Evolutionary conservation across 1,139 yeast genomes (phyloP).

Genomic region (Kurtzmaniella quercitrusa): DNA sequence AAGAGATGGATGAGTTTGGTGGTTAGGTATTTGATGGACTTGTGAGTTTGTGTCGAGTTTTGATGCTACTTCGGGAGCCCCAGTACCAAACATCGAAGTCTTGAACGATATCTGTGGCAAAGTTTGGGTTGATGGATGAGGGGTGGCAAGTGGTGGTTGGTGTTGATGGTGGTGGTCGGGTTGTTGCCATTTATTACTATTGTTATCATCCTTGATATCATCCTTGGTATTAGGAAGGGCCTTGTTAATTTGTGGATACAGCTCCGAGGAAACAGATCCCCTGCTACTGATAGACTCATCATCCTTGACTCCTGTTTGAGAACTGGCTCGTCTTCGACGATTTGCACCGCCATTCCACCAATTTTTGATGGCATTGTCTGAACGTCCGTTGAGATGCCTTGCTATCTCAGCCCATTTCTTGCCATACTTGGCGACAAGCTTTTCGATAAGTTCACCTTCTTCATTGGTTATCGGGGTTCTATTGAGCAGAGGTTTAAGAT

Average conservation of each 20-base stretch:
- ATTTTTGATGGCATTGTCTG: constrained; percentile 88
- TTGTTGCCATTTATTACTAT: not conserved
- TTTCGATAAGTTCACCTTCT: constrained; percentile 80
- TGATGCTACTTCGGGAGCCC: not conserved
- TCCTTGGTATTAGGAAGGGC: not conserved
- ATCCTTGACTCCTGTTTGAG: constrained; percentile 6
- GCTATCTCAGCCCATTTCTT: constrained; percentile 95
- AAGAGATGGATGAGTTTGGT: not conserved
- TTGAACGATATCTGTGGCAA: constrained; percentile 28
- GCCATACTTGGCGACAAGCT: constrained; percentile 73
- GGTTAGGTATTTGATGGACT: not conserved
- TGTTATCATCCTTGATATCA: not conserved
- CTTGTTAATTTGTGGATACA: not conserved
- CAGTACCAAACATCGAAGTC: constrained; percentile 34
- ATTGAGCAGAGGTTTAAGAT: constrained; percentile 78
- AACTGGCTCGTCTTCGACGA: constrained; percentile 57
- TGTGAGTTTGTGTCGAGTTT: constrained; percentile 4
- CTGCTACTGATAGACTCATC: constrained; percentile 1
- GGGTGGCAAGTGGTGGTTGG: not conserved
- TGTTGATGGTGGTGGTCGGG: not conserved
- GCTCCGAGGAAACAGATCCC: not conserved
- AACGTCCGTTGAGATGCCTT: constrained; percentile 78
- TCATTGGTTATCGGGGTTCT: constrained; percentile 79
- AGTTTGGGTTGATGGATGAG: constrained; percentile 2
- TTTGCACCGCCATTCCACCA: constrained; percentile 98